Percentiles rank a stretch among this genome's conserved stretches.
These are phyloP conservation scores for Xylaria sp. DNA, from an alignment of 2,329 filamentous ascomycete species.

Conservation along the genomic window DNA sequence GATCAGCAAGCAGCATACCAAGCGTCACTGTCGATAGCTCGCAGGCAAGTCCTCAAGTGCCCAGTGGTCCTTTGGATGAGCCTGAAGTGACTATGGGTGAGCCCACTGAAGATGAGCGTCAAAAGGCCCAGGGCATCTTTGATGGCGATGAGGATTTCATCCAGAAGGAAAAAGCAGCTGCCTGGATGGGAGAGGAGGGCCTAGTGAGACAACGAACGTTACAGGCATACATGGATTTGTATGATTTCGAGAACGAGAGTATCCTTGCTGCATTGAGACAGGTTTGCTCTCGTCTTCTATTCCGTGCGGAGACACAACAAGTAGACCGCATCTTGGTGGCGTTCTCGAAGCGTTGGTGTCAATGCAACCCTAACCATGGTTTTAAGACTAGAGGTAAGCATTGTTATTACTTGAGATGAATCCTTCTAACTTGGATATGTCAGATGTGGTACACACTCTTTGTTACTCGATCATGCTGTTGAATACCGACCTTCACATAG, in stretches of 20 bases:
- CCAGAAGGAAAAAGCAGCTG: constrained; percentile 77
- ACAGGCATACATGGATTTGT: constrained; percentile 88
- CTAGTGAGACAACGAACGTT: constrained; percentile 63
- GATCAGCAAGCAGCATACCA: constrained; percentile 45
- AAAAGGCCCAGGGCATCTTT: constrained; percentile 82
- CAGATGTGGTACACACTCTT: constrained; percentile 95
- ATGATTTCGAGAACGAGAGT: constrained; percentile 82
- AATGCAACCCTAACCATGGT: constrained; percentile 89
- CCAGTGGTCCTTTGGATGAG: constrained; percentile 60
- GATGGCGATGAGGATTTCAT: constrained; percentile 85
- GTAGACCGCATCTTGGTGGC: constrained; percentile 92
- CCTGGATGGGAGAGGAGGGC: constrained; percentile 84
- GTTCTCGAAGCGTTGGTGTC: constrained; percentile 89
- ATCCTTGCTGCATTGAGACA: constrained; percentile 79
- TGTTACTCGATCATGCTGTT: constrained; percentile 94
- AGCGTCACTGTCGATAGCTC: constrained; percentile 31
- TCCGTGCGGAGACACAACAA: constrained; percentile 94
- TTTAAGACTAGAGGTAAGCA: constrained; percentile 83
- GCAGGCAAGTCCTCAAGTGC: constrained; percentile 51
- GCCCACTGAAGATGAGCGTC: constrained; percentile 71
- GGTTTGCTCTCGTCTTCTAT: constrained; percentile 79
- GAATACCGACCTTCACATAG: constrained; percentile 94
- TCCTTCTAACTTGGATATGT: constrained; percentile 35
- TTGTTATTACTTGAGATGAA: neutral
- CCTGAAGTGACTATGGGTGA: constrained; percentile 63